Evolutionary conservation across 768 basidiomycete species (phyloP).

Genomic region (Macrolepiota dolichaula): DNA sequence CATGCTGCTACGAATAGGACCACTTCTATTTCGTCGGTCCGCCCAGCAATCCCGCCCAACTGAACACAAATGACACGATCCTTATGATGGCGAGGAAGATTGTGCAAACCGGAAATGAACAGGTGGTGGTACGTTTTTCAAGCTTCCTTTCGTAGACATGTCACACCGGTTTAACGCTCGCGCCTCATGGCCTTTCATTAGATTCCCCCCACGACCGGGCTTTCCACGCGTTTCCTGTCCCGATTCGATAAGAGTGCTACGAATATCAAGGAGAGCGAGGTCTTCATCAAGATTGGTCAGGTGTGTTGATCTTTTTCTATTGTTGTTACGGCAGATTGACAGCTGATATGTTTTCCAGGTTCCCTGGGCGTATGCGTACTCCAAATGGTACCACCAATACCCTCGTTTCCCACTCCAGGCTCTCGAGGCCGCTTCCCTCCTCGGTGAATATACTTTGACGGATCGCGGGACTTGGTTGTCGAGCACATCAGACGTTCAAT

Average conservation of each 20-base stretch:
- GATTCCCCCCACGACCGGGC: slow-evolving; percentile 24
- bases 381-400: slow-evolving; percentile 60
- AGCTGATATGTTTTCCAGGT: slow-evolving; percentile 29
- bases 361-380: slow-evolving; percentile 50
- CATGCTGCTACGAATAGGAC: slow-evolving; percentile 30
- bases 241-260: slow-evolving; percentile 59
- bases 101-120: slow-evolving; percentile 39
- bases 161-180: neutral
- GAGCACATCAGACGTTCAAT: slow-evolving; percentile 28
- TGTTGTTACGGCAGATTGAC: neutral
- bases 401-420: slow-evolving; percentile 49
- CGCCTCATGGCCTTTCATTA: slow-evolving; percentile 18
- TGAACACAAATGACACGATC: slow-evolving; percentile 29
- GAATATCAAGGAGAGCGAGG: slow-evolving; percentile 51
- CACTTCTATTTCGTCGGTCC: slow-evolving; percentile 53
- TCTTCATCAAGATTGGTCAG: slow-evolving; percentile 50
- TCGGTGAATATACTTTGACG: slow-evolving; percentile 52
- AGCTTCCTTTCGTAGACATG: neutral
- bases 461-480: slow-evolving; percentile 51
- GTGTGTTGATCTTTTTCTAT: slow-evolving; percentile 19
- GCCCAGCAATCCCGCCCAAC: slow-evolving; percentile 39
- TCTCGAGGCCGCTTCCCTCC: slow-evolving; percentile 39
- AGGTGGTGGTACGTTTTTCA: slow-evolving; percentile 31
- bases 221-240: slow-evolving; percentile 47
- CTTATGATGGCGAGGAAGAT: slow-evolving; percentile 46